Evolutionary conservation across 2,329 filamentous ascomycete genomes (phyloP).

Genomic region (Calonectria pauciramosa): DNA sequence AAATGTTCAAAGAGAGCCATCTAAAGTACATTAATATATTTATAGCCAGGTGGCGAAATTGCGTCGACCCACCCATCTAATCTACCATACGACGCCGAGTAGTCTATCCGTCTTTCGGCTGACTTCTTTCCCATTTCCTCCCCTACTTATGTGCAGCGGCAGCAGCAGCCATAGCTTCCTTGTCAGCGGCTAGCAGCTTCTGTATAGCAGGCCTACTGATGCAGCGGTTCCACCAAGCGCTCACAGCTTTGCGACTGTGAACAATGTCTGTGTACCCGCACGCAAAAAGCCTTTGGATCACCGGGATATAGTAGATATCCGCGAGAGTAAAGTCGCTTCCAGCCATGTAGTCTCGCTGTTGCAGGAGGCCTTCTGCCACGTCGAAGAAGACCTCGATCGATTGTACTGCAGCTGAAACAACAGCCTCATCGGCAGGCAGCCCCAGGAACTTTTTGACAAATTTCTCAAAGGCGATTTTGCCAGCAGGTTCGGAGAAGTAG

Average conservation of each 20-base stretch:
- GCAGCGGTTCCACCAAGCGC: conserved; percentile 58
- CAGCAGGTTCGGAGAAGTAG: conserved; percentile 60
- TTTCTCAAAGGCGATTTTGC: conserved; percentile 60
- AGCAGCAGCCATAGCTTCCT: conserved; percentile 32
- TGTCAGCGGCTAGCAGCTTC: conserved; percentile 48
- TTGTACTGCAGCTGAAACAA: conserved; percentile 53
- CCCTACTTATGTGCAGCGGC: neutral
- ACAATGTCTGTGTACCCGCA: conserved; percentile 56
- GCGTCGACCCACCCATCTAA: neutral
- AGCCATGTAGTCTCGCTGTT: conserved; percentile 59
- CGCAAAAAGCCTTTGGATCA: conserved; percentile 58
- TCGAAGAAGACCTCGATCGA: conserved; percentile 59
- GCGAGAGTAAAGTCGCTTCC: conserved; percentile 58
- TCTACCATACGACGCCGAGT: neutral
- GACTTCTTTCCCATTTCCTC: neutral
- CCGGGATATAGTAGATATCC: conserved; percentile 63
- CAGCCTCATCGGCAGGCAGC: conserved; percentile 55
- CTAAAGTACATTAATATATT: conserved; percentile 1
- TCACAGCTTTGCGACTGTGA: conserved; percentile 51
- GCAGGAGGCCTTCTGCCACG: conserved; percentile 55
- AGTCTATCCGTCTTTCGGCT: neutral
- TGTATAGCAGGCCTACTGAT: conserved; percentile 54
- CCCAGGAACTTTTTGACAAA: conserved; percentile 60
- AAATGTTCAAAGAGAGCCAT: neutral
- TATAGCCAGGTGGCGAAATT: neutral